Base-by-base conservation (phyloP, 2,329 filamentous ascomycete species). In the Beauveria medogensis region DNA sequence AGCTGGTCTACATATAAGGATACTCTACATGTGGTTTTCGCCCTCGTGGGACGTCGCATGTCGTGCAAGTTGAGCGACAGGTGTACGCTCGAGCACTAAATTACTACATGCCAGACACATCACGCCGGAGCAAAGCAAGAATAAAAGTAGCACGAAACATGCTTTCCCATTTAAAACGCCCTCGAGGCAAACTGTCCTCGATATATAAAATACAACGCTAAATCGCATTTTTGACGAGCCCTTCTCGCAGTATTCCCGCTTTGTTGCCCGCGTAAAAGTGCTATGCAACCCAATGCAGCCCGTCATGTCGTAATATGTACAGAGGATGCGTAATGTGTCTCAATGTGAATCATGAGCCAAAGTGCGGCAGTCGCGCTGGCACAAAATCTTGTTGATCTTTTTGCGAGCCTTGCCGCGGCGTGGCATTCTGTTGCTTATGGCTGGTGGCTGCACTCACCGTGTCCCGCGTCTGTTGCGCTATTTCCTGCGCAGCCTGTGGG, bases 361-460 rank as follows among this genome's bases (percentile, higher is more conserved):
- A 83, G 59, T 78, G 77, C 43, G 84, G 84, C 62, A 87, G 69
- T 62, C 83, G 76, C 41, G 84, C 84, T 4, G 84, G 83, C 24
- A 86, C 74, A 65, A 87, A 87, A 2, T 72, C 72, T 20, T 66
- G 63, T 51, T 65, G 61, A 8, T 55, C 60, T 18, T 58, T 48
- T 37, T 66, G 63, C 43, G 54, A 56, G 26, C n/a, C 48, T 48
- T 14, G 55, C 24, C 28, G 22, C 44, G 43, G 40, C 44, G 58
- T 55, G 24, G 22, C 30, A 10, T 67, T 30, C 64, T 60, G 47
- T 69, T 63, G 40, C n/a, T 22, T 34, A 10, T 50, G 18, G 44
- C 34, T 22, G 3, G 46, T 10, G 4, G 34, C 16, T 9, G 47
- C 24, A 3, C 3, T 30, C n/a, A 5, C 44, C 2, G 30, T 12